Percentiles rank a stretch among this genome's conserved stretches.
phyloP scores from a whole-genome alignment of 345 rosid species.

The Populus alba region DNA sequence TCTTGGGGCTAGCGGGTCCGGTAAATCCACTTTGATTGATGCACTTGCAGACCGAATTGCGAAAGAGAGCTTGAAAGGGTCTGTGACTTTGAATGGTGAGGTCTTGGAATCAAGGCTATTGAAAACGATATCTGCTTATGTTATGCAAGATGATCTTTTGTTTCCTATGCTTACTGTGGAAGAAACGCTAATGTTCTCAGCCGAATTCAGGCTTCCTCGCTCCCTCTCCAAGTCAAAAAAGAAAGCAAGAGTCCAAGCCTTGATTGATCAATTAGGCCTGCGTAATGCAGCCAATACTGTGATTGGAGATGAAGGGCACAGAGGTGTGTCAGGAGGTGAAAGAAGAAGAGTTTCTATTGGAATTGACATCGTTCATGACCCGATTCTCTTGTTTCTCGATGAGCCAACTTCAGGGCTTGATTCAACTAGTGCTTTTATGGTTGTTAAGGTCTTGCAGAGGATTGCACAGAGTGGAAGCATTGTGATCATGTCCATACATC shows the following conservation, averaged over 20 bases:
- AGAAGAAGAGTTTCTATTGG: conserved; percentile 70
- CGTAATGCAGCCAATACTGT: conserved; percentile 74
- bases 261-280: conserved; percentile 81
- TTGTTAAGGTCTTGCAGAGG: conserved; percentile 32
- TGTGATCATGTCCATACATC: conserved; percentile 38
- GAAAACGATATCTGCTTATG: conserved; percentile 89
- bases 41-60: conserved; percentile 82
- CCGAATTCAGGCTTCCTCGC: conserved; percentile 92
- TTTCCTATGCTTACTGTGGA: conserved; percentile 92
- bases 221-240: conserved; percentile 67
- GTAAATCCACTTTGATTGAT: conserved; percentile 88
- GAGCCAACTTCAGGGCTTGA: conserved; percentile 42
- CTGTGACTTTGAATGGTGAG: conserved; percentile 73
- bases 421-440: conserved; percentile 37
- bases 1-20: conserved; percentile 89
- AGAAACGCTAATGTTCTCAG: conserved; percentile 88
- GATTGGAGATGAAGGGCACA: conserved; percentile 91
- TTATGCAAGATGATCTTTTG: conserved; percentile 89
- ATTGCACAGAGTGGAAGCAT: conserved; percentile 41
- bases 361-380: conserved; percentile 28
- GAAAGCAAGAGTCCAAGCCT: conserved; percentile 70
- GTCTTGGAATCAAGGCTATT: conserved; percentile 58
- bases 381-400: conserved; percentile 27
- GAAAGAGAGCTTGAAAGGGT: conserved; percentile 67
- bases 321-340: conserved; percentile 93